These are phyloP conservation scores for Penicillium coprophilum DNA, from an alignment of 495 filamentous ascomycete species.

Conservation along the genomic window DNA sequence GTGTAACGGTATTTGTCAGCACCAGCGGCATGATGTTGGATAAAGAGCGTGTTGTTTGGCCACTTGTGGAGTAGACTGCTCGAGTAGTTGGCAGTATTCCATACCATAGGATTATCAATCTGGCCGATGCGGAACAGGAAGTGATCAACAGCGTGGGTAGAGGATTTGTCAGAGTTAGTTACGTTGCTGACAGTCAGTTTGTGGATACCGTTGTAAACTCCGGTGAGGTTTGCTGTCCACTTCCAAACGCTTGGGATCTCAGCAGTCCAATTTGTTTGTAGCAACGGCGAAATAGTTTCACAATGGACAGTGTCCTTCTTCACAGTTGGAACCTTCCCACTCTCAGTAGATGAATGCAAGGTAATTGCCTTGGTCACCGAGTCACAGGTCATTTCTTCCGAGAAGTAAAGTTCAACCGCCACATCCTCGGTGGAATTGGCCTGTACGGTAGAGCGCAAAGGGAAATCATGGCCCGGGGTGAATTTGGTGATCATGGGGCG, in stretches of 20 bases:
- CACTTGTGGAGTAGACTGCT: constrained; percentile 46
- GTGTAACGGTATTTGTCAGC: constrained; percentile 65
- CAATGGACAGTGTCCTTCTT: constrained; percentile 42
- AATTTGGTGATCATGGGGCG: constrained; percentile 65
- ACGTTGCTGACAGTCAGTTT: constrained; percentile 59
- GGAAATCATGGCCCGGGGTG: constrained; percentile 60
- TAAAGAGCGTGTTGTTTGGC: constrained; percentile 42
- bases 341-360: constrained; percentile 54
- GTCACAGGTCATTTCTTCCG: constrained; percentile 61
- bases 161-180: constrained; percentile 31
- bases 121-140: constrained; percentile 60
- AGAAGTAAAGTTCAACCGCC: constrained; percentile 58
- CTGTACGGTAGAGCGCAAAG: constrained; percentile 50
- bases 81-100: constrained; percentile 58
- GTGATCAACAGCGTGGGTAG: constrained; percentile 51
- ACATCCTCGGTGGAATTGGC: constrained; percentile 47
- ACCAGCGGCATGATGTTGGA: constrained; percentile 61
- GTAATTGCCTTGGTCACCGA: constrained; percentile 48
- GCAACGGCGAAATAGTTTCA: constrained; percentile 24
- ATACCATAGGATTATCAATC: constrained; percentile 60
- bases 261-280: constrained; percentile 38
- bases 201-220: constrained; percentile 65
- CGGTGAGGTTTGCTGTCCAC: constrained; percentile 51
- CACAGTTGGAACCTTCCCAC: constrained; percentile 35
- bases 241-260: constrained; percentile 54